Percentiles rank a stretch among this genome's conserved stretches.
Conservation (phyloP, 108 stramenopile species). For the Cyclostephanos invisitatus region DNA sequence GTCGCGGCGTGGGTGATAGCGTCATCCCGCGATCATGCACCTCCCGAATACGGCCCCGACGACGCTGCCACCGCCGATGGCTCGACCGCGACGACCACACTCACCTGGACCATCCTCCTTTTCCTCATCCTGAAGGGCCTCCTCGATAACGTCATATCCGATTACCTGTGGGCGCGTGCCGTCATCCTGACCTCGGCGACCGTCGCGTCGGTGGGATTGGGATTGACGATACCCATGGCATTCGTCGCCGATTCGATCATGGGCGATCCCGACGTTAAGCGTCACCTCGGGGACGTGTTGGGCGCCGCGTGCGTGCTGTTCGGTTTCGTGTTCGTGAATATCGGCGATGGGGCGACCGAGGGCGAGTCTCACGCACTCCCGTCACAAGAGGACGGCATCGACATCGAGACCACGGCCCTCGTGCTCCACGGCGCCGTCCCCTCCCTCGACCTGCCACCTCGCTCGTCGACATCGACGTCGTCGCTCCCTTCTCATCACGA, state of each 20-base stretch:
- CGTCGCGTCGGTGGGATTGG: slow-evolving; percentile 94
- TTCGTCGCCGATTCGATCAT: slow-evolving; percentile 81
- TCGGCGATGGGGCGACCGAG: slow-evolving; percentile 35
- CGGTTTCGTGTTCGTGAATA: slow-evolving; percentile 83
- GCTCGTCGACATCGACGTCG: too few relatives aligned
- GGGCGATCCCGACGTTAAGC: slow-evolving; percentile 46
- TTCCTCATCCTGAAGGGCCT: slow-evolving; percentile 75
- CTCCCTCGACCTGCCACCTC: too few relatives aligned
- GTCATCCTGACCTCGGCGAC: slow-evolving; percentile 96
- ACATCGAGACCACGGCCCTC: too few relatives aligned
- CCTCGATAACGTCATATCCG: slow-evolving; percentile 88
- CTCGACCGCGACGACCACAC: slow-evolving; percentile 8
- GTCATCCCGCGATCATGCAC: slow-evolving; percentile 16
- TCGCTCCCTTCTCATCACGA: too few relatives aligned
- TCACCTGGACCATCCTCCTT: slow-evolving; percentile 64
- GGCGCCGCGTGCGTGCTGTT: slow-evolving; percentile 71
- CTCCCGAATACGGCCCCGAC: neutral
- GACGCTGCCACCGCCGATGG: neutral
- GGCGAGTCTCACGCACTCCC: too few relatives aligned
- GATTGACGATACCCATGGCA: slow-evolving; percentile 96
- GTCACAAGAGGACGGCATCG: too few relatives aligned
- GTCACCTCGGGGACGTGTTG: slow-evolving; percentile 39
- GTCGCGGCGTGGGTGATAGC: slow-evolving; percentile 57
- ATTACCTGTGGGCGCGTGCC: slow-evolving; percentile 95
- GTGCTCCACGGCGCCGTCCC: too few relatives aligned